A percentile compares a stretch with the other conserved stretches of the same genome.
Evolutionary conservation across 2,329 filamentous ascomycete genomes (phyloP).

Genomic region (Colletotrichum tropicale): DNA sequence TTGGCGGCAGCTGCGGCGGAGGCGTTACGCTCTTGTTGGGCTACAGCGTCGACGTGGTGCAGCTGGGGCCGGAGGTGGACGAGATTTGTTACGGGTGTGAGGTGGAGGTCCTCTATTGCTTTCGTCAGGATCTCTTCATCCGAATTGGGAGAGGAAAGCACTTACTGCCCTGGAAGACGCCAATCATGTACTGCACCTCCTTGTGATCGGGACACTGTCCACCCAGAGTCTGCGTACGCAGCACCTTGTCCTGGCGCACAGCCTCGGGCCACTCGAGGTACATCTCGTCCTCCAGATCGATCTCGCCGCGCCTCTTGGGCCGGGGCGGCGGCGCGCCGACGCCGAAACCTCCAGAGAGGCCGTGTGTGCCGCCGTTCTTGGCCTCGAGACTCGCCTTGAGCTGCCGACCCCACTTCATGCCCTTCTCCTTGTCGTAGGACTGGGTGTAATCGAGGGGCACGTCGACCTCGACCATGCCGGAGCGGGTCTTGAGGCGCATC

Average conservation of each 20-base stretch:
- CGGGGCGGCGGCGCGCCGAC: conserved; percentile 53
- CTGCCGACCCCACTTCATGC: conserved; percentile 80
- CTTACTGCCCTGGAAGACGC: conserved; percentile 84
- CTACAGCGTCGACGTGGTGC: conserved; percentile 86
- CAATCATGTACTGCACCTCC: conserved; percentile 86
- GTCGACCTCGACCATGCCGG: conserved; percentile 90
- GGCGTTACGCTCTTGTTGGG: conserved; percentile 70
- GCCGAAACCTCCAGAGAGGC: conserved; percentile 76
- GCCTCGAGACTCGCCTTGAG: conserved; percentile 64
- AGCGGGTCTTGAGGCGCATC: conserved; percentile 80
- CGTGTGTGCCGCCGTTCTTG: conserved; percentile 70
- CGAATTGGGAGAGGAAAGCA: conserved; percentile 20
- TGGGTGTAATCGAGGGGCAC: conserved; percentile 75
- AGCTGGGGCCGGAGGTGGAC: conserved; percentile 91
- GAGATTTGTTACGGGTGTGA: conserved; percentile 82
- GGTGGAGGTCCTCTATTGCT: conserved; percentile 75
- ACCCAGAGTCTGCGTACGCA: conserved; percentile 83
- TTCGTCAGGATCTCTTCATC: not conserved
- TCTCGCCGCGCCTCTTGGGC: conserved; percentile 35
- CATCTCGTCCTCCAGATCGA: conserved; percentile 49
- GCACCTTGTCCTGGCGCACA: conserved; percentile 70
- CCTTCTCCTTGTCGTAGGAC: conserved; percentile 86
- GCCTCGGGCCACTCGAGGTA: conserved; percentile 69
- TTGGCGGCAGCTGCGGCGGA: conserved; percentile 38
- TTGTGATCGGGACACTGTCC: conserved; percentile 76